Evolutionary conservation across 768 basidiomycete genomes (phyloP).

Genomic region (Trametes punicea): DNA sequence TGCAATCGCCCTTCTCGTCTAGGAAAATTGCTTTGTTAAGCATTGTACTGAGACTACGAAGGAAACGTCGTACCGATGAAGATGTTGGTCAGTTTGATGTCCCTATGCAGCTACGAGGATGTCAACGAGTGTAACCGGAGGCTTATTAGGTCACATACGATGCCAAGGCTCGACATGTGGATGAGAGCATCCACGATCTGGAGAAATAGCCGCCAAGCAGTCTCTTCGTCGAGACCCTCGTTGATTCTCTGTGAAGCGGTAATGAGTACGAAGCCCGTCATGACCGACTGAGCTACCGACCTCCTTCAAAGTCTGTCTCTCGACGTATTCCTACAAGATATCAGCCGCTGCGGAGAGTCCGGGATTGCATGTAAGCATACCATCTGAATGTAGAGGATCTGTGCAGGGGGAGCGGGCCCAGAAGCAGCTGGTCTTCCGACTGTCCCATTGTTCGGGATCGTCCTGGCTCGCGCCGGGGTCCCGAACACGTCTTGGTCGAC

Average conservation of each 20-base stretch:
- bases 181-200: conserved; percentile 88
- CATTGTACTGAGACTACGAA: background rate
- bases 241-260: conserved; percentile 53
- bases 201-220: conserved; percentile 86
- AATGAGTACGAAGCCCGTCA: background rate
- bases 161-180: conserved; percentile 86
- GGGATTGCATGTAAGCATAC: conserved; percentile 35
- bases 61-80: conserved; percentile 74
- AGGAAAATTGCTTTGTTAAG: background rate
- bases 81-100: conserved; percentile 92
- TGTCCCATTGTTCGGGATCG: conserved; percentile 7
- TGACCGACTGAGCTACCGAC: conserved; percentile 32
- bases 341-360: background rate
- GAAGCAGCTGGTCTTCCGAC: conserved; percentile 28
- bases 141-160: conserved; percentile 44
- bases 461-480: conserved; percentile 3
- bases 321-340: conserved; percentile 72
- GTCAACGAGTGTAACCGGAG: background rate
- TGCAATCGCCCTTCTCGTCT: conserved; percentile 84
- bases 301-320: conserved; percentile 87
- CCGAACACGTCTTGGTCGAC: conserved; percentile 22
- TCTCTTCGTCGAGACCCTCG: conserved; percentile 77
- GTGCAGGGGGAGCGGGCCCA: conserved; percentile 18
- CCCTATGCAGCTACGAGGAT: conserved; percentile 59
- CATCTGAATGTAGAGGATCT: conserved; percentile 95